Evolutionary conservation across 306 rosid genomes (phyloP), one percentile per base, ranked within the genome.

Genomic region (Prunus dulcis): DNA sequence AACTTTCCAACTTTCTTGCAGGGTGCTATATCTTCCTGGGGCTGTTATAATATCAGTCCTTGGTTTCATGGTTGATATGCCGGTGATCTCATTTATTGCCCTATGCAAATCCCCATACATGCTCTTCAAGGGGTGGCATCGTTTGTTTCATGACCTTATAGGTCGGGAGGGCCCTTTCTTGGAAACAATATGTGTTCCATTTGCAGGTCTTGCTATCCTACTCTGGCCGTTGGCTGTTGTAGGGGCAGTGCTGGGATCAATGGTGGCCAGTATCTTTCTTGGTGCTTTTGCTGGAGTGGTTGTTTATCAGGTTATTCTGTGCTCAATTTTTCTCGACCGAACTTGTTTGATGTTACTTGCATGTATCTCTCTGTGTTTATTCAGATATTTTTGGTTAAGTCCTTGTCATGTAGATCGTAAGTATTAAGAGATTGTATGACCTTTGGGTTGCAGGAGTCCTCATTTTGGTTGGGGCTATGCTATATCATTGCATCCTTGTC

Each of bases 91-190:
- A 65, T 6, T 84, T 10, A 80, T 96, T 79, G 97, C 99, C 32
- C 9, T 93, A 4, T 91, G 56, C 82, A 96, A 96, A 86, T 75
- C 91, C 76, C 87, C 89, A 58, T 91, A 80, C 89, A 96, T 96
- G 99, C 96, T 96, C 76, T 79, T 88, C 68, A 96, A 89, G 80
- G 99, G 99, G 62, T 96, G 98, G 98, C 86, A 88, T 34, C 90
- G 98, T 74, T 85, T 96, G 90, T 91, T 96, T 88, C 96, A 91
- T 66, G 99, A 96, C 80, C 99, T 96, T 68, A 77, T 96, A 32
- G 99, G 99, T 60, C 98, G 99, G 10, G 99, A 96, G 87, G 99
- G 99, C 68, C 99, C 99, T 77, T 96, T 96, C 96, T 84, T 93
- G 86, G 99, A 96, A 83, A 91, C 98, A 28, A 96, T 96, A 76